These are phyloP conservation scores for Cymodocea nodosa DNA, from an alignment of 116 monocot species.

Conservation along the genomic window DNA sequence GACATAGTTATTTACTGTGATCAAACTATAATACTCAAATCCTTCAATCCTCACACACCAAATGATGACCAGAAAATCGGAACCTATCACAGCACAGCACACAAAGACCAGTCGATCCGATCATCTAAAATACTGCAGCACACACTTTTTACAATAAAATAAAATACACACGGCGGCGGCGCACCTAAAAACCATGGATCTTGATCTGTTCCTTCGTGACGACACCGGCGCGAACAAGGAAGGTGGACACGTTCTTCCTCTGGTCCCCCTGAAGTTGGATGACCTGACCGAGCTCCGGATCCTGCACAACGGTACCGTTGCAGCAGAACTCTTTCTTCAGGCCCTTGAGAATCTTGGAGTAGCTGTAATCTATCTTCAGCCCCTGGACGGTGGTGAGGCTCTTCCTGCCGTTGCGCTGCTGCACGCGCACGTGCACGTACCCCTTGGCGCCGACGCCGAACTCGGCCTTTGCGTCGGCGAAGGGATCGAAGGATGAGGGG, in stretches of 20 bases:
- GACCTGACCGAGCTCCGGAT: constrained; percentile 48
- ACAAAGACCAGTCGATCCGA: too few relatives aligned
- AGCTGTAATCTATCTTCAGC: constrained; percentile 50
- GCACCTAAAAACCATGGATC: constrained; percentile 41
- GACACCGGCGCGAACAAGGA: constrained; percentile 50
- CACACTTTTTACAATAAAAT: too few relatives aligned
- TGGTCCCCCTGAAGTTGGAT: constrained; percentile 52
- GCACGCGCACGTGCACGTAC: constrained; percentile 46
- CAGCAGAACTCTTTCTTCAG: constrained; percentile 54
- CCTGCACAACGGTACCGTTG: constrained; percentile 49
- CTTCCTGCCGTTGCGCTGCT: constrained; percentile 48
- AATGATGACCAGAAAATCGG: too few relatives aligned
- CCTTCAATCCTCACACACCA: too few relatives aligned
- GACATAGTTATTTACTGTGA: too few relatives aligned
- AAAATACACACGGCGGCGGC: too few relatives aligned
- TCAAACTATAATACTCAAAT: too few relatives aligned
- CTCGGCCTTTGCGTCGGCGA: constrained; percentile 43
- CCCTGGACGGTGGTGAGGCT: constrained; percentile 48
- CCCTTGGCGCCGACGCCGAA: constrained; percentile 34
- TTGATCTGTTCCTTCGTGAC: constrained; percentile 66
- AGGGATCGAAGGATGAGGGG: constrained; percentile 13
- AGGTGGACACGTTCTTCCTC: constrained; percentile 38
- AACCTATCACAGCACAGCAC: too few relatives aligned
- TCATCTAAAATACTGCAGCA: too few relatives aligned
- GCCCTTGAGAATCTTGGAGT: constrained; percentile 35